phyloP scores from a whole-genome alignment of 2,329 filamentous ascomycete genomes.

The Microdochium trichocladiopsis region DNA sequence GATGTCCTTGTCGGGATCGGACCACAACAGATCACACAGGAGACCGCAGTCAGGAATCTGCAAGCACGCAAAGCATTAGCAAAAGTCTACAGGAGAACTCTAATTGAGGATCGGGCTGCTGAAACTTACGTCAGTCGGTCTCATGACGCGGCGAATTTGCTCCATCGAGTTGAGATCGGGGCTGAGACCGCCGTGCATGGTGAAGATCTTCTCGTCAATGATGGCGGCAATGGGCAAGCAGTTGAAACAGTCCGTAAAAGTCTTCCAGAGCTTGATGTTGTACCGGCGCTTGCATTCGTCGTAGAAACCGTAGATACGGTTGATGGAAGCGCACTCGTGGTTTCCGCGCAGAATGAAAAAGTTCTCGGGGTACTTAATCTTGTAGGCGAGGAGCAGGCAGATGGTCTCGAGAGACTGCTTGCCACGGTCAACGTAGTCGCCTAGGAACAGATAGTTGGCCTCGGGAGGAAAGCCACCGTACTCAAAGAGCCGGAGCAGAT shows the following conservation, averaged over 20 bases:
- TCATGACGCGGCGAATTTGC: constrained; percentile 98
- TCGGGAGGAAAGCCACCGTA: constrained; percentile 97
- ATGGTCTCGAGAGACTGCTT: constrained; percentile 99
- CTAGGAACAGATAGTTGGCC: constrained; percentile 98
- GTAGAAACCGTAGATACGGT: constrained; percentile 99
- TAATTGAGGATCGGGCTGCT: neutral
- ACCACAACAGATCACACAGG: constrained; percentile 96
- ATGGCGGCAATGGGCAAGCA: constrained; percentile 96
- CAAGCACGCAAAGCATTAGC: neutral
- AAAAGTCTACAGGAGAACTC: neutral
- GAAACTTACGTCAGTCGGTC: constrained; percentile 87
- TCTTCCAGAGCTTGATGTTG: constrained; percentile 99
- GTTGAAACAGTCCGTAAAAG: constrained; percentile 99
- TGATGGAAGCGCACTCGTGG: constrained; percentile 98
- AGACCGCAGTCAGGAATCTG: constrained; percentile 97
- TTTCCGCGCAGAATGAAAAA: constrained; percentile 98
- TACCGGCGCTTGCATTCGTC: constrained; percentile 99
- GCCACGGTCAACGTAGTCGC: constrained; percentile 97
- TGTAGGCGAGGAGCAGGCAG: constrained; percentile 92
- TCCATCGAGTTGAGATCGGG: constrained; percentile 99
- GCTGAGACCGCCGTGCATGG: constrained; percentile 96
- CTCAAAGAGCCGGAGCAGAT: constrained; percentile 93
- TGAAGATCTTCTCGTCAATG: constrained; percentile 99
- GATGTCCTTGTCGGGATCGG: constrained; percentile 97
- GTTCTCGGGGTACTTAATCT: constrained; percentile 99